Conservation (phyloP, 495 filamentous ascomycete genomes). For the Talaromyces adpressus region DNA sequence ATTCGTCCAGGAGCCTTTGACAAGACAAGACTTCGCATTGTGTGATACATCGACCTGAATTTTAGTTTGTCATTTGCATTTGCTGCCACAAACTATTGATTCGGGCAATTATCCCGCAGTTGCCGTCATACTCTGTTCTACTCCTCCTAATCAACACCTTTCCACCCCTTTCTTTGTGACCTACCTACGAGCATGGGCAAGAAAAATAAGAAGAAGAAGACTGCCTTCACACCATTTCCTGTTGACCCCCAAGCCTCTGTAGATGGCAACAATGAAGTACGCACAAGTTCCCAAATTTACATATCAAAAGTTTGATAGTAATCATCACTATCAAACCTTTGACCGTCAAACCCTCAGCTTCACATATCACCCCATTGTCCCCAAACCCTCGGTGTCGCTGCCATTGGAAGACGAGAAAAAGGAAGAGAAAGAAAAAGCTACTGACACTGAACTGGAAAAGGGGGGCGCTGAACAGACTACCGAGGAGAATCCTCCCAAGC, state of each 20-base stretch:
- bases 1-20: not conserved
- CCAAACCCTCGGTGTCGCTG: constrained; percentile 3
- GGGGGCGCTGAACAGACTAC: constrained; percentile 10
- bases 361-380: constrained; percentile 28
- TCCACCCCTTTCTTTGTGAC: not conserved
- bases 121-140: not conserved
- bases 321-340: constrained; percentile 34
- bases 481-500: constrained; percentile 6
- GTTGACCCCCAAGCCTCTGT: constrained; percentile 3
- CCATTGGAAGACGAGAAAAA: constrained; percentile 5
- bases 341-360: constrained; percentile 28
- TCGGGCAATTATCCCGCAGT: not conserved
- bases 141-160: not conserved
- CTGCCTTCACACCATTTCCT: constrained; percentile 3
- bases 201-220: constrained; percentile 10
- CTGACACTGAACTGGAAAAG: constrained; percentile 10
- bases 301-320: constrained; percentile 28
- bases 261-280: constrained; percentile 28
- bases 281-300: constrained; percentile 32
- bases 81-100: not conserved
- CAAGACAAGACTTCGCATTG: not conserved
- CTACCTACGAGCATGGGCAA: constrained; percentile 5
- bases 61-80: constrained; percentile 1
- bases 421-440: constrained; percentile 5
- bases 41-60: constrained; percentile 1